A percentile compares a stretch with the other conserved stretches of the same genome.
phyloP scores from a whole-genome alignment of 2,329 filamentous ascomycete genomes.

The Torrubiellomyces zombiae region DNA sequence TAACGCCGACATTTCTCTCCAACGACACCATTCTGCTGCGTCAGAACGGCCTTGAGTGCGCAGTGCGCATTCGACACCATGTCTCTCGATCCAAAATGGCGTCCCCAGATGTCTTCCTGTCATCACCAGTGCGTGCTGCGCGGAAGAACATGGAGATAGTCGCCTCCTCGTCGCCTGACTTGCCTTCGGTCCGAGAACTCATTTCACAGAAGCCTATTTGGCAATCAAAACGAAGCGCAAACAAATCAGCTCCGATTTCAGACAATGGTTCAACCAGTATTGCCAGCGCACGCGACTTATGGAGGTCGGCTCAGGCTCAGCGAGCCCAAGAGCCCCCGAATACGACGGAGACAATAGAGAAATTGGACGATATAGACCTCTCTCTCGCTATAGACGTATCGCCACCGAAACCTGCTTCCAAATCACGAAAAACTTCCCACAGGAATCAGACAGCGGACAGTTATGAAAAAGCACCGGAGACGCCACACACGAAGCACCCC shows the following conservation, averaged over 20 bases:
- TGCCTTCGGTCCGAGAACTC: constrained; percentile 35
- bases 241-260: constrained; percentile 19
- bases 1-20: too few species aligned
- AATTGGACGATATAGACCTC: constrained; percentile 1
- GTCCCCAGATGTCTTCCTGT: constrained; percentile 15
- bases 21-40: constrained; percentile 14
- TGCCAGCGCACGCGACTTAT: constrained; percentile 23
- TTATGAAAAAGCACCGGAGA: too few species aligned
- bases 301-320: constrained; percentile 15
- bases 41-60: constrained; percentile 22
- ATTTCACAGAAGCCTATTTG: constrained; percentile 19
- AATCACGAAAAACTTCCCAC: background rate
- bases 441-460: too few species aligned
- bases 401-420: background rate
- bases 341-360: constrained; percentile 1
- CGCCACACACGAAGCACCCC: too few species aligned
- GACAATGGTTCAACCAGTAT: constrained; percentile 20
- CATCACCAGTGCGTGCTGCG: constrained; percentile 15
- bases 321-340: constrained; percentile 4
- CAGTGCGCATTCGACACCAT: constrained; percentile 24
- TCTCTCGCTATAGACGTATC: constrained; percentile 4
- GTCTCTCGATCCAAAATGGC: constrained; percentile 14
- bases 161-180: constrained; percentile 34
- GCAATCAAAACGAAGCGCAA: constrained; percentile 18
- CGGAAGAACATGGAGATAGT: constrained; percentile 13